Base-by-base conservation (phyloP, 768 basidiomycete species). In the Lactarius quietus region DNA sequence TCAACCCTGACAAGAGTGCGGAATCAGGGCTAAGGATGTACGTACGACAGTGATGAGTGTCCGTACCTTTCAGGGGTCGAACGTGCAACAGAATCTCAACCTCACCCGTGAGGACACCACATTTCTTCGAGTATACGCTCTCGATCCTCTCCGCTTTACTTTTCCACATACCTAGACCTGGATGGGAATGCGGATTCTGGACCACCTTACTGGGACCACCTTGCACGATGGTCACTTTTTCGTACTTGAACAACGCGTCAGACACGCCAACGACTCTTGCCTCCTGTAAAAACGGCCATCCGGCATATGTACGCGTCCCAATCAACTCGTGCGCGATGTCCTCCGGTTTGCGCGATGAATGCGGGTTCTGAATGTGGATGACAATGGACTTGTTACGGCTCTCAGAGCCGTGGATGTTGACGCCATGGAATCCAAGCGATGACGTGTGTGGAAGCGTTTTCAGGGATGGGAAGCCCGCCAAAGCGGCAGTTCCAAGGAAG, bases 221-320 rank as follows among this genome's bases (percentile, higher is more conserved):
- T 1, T 82, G 82, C 29, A 85, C 75, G 20, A 90, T 74, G 6
- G 74, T 71, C 70, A 86, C 74, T 76, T 86, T 85, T 77, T 95
- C 93, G 73, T 95, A 95, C 74, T 84, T 89, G 84, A 94, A 92
- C 66, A 90, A 73, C 39, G 86, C 82, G 74, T 98, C 96, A 20
- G 93, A 95, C 8, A 98, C 82, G 20, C 88, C 89, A 2, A 88
- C 86, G 1, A 98, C 93, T 70, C 86, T 77, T 2, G 93, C 96
- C 77, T 99, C 97, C 70, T 91, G 90, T 48, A 99, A 77, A 82
- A 95, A 98, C 0, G 97, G 97, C 95, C 96, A 99, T 29, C 88
- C 87, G 62, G 88, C 79, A 73, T 90, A 98, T 0, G 84, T 85
- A 48, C 90, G 83, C 72, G 88, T 78, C 18, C 91, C 93, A 53